These are phyloP conservation scores for Amanita pseudoporphyria DNA, from an alignment of 768 basidiomycete species.

Conservation along the genomic window DNA sequence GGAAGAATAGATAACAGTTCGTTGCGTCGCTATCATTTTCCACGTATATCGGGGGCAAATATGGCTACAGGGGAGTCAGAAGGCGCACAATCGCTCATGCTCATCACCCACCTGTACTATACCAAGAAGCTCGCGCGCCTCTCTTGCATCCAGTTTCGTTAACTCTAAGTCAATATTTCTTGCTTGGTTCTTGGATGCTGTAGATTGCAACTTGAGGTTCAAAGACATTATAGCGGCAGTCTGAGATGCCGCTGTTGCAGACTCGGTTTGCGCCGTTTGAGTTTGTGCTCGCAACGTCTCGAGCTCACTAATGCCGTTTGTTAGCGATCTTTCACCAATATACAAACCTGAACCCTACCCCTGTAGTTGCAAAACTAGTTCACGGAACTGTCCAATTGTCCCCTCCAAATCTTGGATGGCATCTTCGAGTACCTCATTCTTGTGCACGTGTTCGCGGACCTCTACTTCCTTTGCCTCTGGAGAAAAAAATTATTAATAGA, in stretches of 20 bases:
- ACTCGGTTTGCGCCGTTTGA: constrained; percentile 75
- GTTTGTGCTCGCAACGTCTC: constrained; percentile 78
- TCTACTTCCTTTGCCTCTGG: constrained; percentile 63
- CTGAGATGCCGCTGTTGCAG: constrained; percentile 75
- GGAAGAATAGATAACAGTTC: constrained; percentile 88
- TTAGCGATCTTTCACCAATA: background rate
- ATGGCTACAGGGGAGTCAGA: constrained; percentile 46
- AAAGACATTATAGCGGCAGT: constrained; percentile 91
- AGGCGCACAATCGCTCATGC: background rate
- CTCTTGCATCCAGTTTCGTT: constrained; percentile 73
- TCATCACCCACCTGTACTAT: constrained; percentile 63
- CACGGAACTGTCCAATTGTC: constrained; percentile 89
- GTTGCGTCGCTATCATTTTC: constrained; percentile 87
- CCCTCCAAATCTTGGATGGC: constrained; percentile 75
- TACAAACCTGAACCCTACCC: constrained; percentile 34
- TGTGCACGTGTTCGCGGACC: constrained; percentile 56
- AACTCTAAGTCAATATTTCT: constrained; percentile 86
- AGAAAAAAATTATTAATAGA: background rate
- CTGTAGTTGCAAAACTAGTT: constrained; percentile 79
- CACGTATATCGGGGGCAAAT: constrained; percentile 83
- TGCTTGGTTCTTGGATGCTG: constrained; percentile 85
- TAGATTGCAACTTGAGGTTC: constrained; percentile 89
- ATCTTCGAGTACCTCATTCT: constrained; percentile 65
- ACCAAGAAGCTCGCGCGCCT: constrained; percentile 66
- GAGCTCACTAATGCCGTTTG: constrained; percentile 52